Evolutionary conservation across 495 filamentous ascomycete species (phyloP), one percentile per base, ranked within the genome.

Genomic region (Darksidea phi): DNA sequence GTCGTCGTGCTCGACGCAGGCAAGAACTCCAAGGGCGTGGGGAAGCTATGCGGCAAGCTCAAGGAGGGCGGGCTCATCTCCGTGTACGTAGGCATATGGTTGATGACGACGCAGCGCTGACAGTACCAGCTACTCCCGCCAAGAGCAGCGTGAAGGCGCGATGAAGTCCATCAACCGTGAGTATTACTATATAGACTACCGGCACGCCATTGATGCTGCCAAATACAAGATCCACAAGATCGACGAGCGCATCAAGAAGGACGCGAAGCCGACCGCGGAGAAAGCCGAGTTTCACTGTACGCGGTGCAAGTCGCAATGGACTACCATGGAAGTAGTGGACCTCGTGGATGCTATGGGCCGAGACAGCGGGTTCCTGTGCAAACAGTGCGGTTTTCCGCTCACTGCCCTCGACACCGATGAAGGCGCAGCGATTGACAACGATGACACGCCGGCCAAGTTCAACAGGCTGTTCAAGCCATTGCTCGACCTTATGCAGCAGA

Each of bases 151-250:
- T 46, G 88, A 90, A 61, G 90, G 89, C 28, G 67, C 68, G 6
- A 86, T 88, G 59, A 88, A 90, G 11, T 87, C 90, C 2, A 83
- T 88, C 43, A 88, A 86, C 69, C 84, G 88, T 43, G 95, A 92
- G 51, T 97, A 96, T 77, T 99, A 95, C 76, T 99, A 88, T 76
- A 90, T 99, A 75, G 90, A 96, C 69, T 91, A 94, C 67, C 90
- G 93, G 53, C 89, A 88, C 37, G 89, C 91, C 55, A 88, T 99
- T 72, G 94, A 99, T 73, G 91, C 91, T 13, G 91, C 96, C 78
- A 99, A 99, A 69, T 99, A 88, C 78, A 87, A 89, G 64, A 86
- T 96, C 53, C 90, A 90, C 71, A 83, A 84, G 49, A 78, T 96
- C 57, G 90, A 90, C 53, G 88, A 90, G 70, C 84, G 84, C 20